Evolutionary conservation across 495 filamentous ascomycete species (phyloP), one percentile per base, ranked within the genome.

Genomic region (Neurospora sp.): DNA sequence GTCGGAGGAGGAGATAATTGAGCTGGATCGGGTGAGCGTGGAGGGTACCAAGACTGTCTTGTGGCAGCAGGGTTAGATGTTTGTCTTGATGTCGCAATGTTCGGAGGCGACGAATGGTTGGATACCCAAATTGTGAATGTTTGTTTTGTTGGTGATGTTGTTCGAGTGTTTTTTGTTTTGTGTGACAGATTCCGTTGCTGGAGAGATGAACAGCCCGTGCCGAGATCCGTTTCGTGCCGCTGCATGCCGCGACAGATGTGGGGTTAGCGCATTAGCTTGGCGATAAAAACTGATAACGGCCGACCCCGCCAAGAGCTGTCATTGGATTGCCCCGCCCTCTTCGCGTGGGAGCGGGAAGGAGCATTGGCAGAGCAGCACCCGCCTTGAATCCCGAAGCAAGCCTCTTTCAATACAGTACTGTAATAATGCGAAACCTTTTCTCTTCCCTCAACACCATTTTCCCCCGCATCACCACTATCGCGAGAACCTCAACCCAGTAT

Each of bases 21-120:
- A 69, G 47, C 22, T 72, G 37, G 72, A 73, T 22, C 31, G 45
- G 41, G 72, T 73, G n/a, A 70, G 68, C 8, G 65, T 71, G n/a
- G 72, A 71, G 72, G 72, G 69, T 1, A 73, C 38, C 22, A 73
- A 38, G 20, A 70, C 72, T 40, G 39, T 42, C 9, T 22, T 73
- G 0, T 73, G 72, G 72, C 72, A 73, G 68, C 72, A 73, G 72
- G 72, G 72, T 18, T 72, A 71, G 40, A 59, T 72, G 38, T 8
- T 8, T 12, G 0, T 53, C 20, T 53, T 22, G 44, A 47, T 10
- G 44, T 20, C 44, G n/a, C n/a, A 1, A 20, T 47, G 40, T 42
- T 6, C 1, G 40, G 14, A 42, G 40, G 40, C 12, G 39, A 41
- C 39, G 39, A 41, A 41, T 41, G 39, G 12, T 41, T 41, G 42